A percentile compares a stretch with the other conserved stretches of the same genome.
phyloP scores from a whole-genome alignment of 179 eudicot genomes.

The Silene coronaria region DNA sequence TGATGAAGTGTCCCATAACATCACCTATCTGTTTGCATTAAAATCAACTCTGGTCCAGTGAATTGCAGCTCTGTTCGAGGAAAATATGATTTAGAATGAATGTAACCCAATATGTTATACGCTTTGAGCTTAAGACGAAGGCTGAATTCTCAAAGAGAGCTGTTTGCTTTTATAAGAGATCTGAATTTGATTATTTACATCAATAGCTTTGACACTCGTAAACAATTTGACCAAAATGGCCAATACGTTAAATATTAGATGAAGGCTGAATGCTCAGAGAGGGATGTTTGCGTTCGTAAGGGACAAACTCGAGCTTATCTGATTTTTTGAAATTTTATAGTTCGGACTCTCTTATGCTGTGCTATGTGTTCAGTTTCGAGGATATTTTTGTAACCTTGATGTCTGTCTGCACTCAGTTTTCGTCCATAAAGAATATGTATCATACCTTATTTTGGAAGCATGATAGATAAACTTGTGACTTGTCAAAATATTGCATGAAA shows the following conservation, averaged over 20 bases:
- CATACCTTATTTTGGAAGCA: neutral
- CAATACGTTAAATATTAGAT: no score
- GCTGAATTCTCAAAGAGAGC: neutral
- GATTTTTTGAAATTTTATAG: neutral
- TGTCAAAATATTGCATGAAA: neutral
- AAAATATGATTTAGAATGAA: neutral
- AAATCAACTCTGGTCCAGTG: neutral
- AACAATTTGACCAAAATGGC: no score
- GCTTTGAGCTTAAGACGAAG: neutral
- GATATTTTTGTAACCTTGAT: neutral
- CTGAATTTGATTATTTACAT: no score
- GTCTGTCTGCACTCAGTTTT: neutral
- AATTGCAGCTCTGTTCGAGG: neutral
- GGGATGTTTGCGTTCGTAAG: neutral
- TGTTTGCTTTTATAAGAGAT: no score
- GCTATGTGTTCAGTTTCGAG: neutral
- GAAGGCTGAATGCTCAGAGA: no score
- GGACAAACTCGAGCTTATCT: neutral
- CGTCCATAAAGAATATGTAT: neutral
- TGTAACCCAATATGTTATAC: neutral
- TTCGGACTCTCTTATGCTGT: neutral
- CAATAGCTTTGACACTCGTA: no score
- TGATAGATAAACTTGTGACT: neutral
- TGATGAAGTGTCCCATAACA: no score
- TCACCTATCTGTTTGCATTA: neutral